Percentiles rank a stretch among this genome's conserved stretches.
These are phyloP conservation scores for Cajanus cajan DNA, from an alignment of 306 rosid species.

Conservation along the genomic window DNA sequence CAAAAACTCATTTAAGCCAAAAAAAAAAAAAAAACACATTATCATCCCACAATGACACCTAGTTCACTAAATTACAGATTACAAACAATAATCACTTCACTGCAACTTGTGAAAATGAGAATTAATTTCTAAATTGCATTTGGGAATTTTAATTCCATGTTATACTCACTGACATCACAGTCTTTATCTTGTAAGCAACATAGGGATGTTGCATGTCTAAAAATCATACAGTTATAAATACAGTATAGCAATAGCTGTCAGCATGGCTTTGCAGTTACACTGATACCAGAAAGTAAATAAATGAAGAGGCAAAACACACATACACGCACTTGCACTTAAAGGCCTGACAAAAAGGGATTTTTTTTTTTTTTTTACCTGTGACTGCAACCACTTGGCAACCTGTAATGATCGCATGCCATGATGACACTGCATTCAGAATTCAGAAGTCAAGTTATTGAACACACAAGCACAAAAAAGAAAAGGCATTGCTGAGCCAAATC, in stretches of 20 bases:
- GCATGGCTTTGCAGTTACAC: background rate
- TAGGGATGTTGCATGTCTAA: background rate
- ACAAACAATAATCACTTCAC: background rate
- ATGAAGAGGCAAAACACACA: background rate
- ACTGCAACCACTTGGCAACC: slow-evolving; percentile 83
- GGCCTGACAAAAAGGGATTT: background rate
- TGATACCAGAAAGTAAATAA: background rate
- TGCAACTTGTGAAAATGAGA: background rate
- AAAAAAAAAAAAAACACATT: no score
- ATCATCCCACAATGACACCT: background rate
- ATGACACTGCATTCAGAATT: slow-evolving; percentile 77
- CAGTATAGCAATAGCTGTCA: background rate
- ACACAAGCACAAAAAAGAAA: background rate
- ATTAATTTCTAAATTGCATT: background rate
- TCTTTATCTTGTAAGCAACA: background rate
- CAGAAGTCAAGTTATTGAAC: slow-evolving; percentile 26
- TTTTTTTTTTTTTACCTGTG: slow-evolving; percentile 55
- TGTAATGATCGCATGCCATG: slow-evolving; percentile 89
- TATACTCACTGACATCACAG: no score
- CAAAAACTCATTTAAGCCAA: no score
- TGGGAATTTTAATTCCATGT: no score
- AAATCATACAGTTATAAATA: background rate
- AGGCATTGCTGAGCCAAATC: background rate
- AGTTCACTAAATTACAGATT: background rate
- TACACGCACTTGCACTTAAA: background rate